Conservation (phyloP, 1,139 yeast species). For the Geotrichum cucujoidarum region DNA sequence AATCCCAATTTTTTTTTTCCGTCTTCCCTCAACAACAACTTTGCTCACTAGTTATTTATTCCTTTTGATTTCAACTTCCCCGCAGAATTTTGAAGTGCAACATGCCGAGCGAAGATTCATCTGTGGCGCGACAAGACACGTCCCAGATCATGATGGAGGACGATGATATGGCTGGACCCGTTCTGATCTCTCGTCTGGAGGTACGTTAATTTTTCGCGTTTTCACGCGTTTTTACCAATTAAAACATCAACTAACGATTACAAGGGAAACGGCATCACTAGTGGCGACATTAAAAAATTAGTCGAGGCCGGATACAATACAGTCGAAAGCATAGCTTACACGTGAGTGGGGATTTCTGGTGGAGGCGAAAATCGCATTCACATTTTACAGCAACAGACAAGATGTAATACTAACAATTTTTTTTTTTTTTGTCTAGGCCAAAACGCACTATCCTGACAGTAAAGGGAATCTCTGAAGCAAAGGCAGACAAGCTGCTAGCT, state of each 20-base stretch:
- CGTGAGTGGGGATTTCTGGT: constrained; percentile 33
- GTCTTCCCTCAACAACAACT: no score
- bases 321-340: constrained; percentile 86
- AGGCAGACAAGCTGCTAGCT: constrained; percentile 76
- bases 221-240: not conserved
- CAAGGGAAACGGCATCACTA: constrained; percentile 80
- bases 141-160: constrained; percentile 31
- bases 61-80: no score
- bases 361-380: not conserved
- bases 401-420: not conserved
- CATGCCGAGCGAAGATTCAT: no score
- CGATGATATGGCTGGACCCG: constrained; percentile 46
- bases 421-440: constrained; percentile 39
- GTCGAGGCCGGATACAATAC: constrained; percentile 83
- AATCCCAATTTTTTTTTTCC: no score
- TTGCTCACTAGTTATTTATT: no score
- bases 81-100: no score
- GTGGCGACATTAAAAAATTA: constrained; percentile 73
- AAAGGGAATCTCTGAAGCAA: constrained; percentile 92
- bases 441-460: constrained; percentile 69
- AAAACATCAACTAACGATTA: not conserved
- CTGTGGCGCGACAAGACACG: no score
- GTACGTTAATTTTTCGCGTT: constrained; percentile 25
- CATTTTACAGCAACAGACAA: not conserved
- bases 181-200: constrained; percentile 41